Conservation (phyloP, 2,329 filamentous ascomycete genomes). For the Claviceps maximensis region DNA sequence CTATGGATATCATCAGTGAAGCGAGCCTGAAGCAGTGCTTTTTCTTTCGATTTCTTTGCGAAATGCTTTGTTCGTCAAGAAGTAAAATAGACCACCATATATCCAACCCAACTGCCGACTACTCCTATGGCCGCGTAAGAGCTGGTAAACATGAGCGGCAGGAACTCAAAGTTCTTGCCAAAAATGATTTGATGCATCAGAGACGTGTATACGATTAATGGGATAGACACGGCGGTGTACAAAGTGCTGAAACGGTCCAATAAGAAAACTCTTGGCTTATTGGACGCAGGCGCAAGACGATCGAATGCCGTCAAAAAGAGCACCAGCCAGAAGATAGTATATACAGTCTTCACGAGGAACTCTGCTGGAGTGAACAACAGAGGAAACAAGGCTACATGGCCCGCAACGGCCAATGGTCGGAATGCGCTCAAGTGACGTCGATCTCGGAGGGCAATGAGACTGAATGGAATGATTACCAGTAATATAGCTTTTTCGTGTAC, state of each 20-base stretch:
- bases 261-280: constrained; percentile 69
- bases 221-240: constrained; percentile 83
- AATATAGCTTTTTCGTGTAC: constrained; percentile 97
- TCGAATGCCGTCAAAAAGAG: constrained; percentile 80
- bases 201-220: constrained; percentile 79
- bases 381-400: constrained; percentile 90
- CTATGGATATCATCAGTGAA: constrained; percentile 1
- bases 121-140: constrained; percentile 91
- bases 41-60: background rate
- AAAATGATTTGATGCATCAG: constrained; percentile 73
- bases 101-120: constrained; percentile 88
- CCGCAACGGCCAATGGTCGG: constrained; percentile 78
- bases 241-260: constrained; percentile 82
- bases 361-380: constrained; percentile 84
- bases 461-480: constrained; percentile 89
- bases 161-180: constrained; percentile 70
- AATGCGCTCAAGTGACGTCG: constrained; percentile 85
- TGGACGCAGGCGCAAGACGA: constrained; percentile 70
- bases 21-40: background rate
- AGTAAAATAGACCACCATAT: constrained; percentile 80
- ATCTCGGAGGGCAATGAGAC: constrained; percentile 78
- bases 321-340: constrained; percentile 85
- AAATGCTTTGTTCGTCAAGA: constrained; percentile 20
- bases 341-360: constrained; percentile 86
- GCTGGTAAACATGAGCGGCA: constrained; percentile 95